phyloP scores from a whole-genome alignment of 768 basidiomycete genomes.

The Lactarius psammicola region DNA sequence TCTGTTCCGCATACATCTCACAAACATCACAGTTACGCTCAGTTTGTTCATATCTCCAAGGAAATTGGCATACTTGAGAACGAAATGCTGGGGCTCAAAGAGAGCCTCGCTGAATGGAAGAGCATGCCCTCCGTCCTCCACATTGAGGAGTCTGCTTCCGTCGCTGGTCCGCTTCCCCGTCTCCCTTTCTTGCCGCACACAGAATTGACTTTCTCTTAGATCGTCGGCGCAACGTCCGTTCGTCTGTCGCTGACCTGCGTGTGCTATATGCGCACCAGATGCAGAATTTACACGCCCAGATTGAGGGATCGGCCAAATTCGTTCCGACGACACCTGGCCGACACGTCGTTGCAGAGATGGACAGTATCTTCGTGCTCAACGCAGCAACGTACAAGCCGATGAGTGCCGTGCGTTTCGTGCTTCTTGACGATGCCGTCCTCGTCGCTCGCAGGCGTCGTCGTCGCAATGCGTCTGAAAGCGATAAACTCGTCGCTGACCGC shows the following conservation, averaged over 20 bases:
- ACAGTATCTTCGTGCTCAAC: constrained; percentile 80
- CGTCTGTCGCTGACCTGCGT: constrained; percentile 93
- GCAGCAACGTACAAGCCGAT: constrained; percentile 93
- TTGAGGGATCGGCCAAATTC: constrained; percentile 95
- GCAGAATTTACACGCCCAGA: constrained; percentile 81
- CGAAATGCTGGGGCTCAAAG: constrained; percentile 96
- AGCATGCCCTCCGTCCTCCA: constrained; percentile 91
- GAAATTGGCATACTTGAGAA: constrained; percentile 96
- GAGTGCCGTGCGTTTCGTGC: constrained; percentile 82
- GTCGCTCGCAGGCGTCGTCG: constrained; percentile 77
- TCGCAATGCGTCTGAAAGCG: constrained; percentile 53
- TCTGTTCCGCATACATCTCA: constrained; percentile 6
- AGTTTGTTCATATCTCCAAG: constrained; percentile 95
- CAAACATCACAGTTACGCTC: constrained; percentile 69
- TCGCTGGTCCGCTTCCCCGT: constrained; percentile 43
- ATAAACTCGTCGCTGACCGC: constrained; percentile 86
- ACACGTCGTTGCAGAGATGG: constrained; percentile 85
- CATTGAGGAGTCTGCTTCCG: constrained; percentile 76
- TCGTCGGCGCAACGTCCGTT: constrained; percentile 65
- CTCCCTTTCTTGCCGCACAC: constrained; percentile 15
- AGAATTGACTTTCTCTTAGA: constrained; percentile 35
- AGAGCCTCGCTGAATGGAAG: constrained; percentile 92
- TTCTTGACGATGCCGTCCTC: constrained; percentile 88
- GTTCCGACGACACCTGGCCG: constrained; percentile 88
- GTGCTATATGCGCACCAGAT: constrained; percentile 94